phyloP scores from a whole-genome alignment of 78 protist genomes.

The Mastigamoeba balamuthi region DNA sequence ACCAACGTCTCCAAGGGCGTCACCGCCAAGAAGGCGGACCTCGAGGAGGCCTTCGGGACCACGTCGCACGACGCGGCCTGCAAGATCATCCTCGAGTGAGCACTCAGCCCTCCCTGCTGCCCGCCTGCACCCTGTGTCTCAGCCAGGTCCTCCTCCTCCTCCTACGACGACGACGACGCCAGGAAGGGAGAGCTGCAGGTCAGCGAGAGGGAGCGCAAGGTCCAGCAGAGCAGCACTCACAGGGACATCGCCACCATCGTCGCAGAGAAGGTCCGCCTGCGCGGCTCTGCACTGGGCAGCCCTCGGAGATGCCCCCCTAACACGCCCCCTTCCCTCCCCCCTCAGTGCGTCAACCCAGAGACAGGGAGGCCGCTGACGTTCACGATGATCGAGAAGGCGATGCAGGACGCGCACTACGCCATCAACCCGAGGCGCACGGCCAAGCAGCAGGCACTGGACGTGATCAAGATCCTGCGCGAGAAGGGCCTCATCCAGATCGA shows the following conservation, averaged over 20 bases:
- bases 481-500: conserved; percentile 31
- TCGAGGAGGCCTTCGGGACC: conserved; percentile 59
- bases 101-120: conserved; percentile 4
- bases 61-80: neutral
- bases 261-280: conserved; percentile 46
- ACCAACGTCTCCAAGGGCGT: conserved; percentile 82
- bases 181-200: conserved; percentile 90
- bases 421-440: conserved; percentile 37
- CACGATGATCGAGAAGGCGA: conserved; percentile 66
- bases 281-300: no score
- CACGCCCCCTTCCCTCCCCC: neutral
- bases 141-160: no score
- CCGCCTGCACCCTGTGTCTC: no score
- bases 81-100: conserved; percentile 10
- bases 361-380: conserved; percentile 70
- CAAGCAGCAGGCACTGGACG: conserved; percentile 79
- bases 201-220: conserved; percentile 68
- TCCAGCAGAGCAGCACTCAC: conserved; percentile 16
- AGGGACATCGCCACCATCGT: conserved; percentile 74
- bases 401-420: conserved; percentile 68
- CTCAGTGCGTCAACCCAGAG: conserved; percentile 64
- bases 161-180: no score
- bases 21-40: conserved; percentile 66
- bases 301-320: no score
- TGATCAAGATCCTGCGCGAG: conserved; percentile 31